A percentile compares a stretch with the other conserved stretches of the same genome.
phyloP scores from a whole-genome alignment of 768 basidiomycete species.

The Termitomyces sp. region DNA sequence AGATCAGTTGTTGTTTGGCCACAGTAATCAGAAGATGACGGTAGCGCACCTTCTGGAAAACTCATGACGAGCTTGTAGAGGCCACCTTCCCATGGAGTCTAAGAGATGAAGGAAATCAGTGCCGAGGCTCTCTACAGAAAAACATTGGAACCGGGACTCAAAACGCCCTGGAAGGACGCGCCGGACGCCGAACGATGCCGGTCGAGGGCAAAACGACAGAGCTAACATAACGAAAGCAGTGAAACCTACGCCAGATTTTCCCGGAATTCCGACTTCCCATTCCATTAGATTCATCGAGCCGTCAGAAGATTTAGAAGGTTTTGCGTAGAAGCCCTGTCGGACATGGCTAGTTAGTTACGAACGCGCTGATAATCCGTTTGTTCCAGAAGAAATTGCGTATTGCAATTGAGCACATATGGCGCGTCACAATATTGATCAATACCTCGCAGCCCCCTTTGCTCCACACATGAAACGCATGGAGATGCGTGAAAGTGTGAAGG shows the following conservation, averaged over 20 bases:
- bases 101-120: conserved; percentile 10
- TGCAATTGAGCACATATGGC: background rate
- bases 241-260: conserved; percentile 72
- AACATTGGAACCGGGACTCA: background rate
- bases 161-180: conserved; percentile 6
- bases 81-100: conserved; percentile 99
- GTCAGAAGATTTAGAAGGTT: conserved; percentile 84
- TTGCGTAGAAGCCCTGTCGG: conserved; percentile 91
- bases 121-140: conserved; percentile 8
- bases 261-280: conserved; percentile 99
- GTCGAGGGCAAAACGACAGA: background rate
- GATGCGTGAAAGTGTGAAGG: background rate
- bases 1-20: background rate
- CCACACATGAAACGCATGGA: background rate
- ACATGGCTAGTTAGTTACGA: conserved; percentile 4
- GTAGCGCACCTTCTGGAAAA: conserved; percentile 89
- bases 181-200: background rate
- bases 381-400: background rate
- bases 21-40: background rate
- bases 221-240: background rate
- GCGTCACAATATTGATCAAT: background rate
- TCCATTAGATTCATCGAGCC: conserved; percentile 95
- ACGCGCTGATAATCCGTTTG: conserved; percentile 1
- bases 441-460: background rate
- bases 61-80: conserved; percentile 89